Evolutionary conservation across 352 stramenopile genomes (phyloP), one percentile per base, ranked within the genome.

Genomic region (Pythium sp.): DNA sequence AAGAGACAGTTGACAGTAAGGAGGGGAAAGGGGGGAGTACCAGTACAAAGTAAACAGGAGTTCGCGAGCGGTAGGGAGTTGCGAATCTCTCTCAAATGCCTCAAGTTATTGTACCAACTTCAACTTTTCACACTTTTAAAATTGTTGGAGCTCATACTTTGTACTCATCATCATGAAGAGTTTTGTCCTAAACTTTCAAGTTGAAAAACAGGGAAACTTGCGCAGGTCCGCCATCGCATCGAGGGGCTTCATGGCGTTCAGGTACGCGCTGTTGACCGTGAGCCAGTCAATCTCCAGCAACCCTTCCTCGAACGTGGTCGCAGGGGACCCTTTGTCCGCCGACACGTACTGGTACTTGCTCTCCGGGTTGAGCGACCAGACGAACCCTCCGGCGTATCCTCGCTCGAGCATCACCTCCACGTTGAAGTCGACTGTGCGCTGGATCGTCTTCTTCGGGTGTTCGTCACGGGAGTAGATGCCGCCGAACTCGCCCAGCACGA

Each of bases 291-390:
- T 66, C 12, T 76, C 60, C 14, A 89, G 64, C 56, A 89, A 66
- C 5, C 81, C 81, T 32, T 89, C 81, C 0, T 73, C 81, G 54
- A 75, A 85, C 5, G 68, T 76, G 1, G 51, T n/a, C 0, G 30
- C 30, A 1, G 49, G 65, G 9, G 73, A 71, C 24, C 58, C 65
- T 14, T 68, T 82, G 59, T 84, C 76, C 2, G 71, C 75, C 1
- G 78, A 74, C 56, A 83, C 82, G 71, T 74, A 90, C 56, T 88
- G 76, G 71, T 88, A 90, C 43, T 75, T 78, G 61, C 69, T 84
- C 65, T 90, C 81, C 3, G 81, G 81, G 60, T 90, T 90, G 30
- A 90, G 54, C 36, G 78, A 87, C 81, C 81, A 90, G 53, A 85
- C 64, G 49, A 88, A 90, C 8, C 81, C 81, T 20, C 81, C 81